Base-by-base conservation (phyloP, 257 asterid genomes). In the Przewalskia tangutica region DNA sequence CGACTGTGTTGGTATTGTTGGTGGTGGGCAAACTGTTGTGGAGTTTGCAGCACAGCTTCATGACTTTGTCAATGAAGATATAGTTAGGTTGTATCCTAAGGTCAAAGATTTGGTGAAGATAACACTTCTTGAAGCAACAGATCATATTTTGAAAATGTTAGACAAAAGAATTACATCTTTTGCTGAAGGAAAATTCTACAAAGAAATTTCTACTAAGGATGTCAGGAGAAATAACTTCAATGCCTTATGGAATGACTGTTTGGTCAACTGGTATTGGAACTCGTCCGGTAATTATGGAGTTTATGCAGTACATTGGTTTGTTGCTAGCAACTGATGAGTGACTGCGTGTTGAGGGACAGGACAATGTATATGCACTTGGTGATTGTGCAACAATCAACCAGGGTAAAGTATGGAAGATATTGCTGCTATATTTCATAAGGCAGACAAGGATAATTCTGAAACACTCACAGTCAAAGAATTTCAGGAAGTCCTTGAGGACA, bases 201-300 rank as follows among this genome's bases (percentile, higher is more conserved):
- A 91, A 86, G 97, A 95, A 78, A 92, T 95, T 82, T 91, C 91
- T 78, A 89, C 93, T 11, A 95, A 93, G 84, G 95, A 89, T 84
- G 79, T 89, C 20, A 95, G 99, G 98, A 70, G 89, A 79, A 40
- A 82, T 90, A 62, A 84, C 94, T 84, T 86, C 93, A 23, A 88
- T 90, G 88, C 97, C 99, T 13, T 95, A 95, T 84, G 99, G 99
- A 66, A 94, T 94, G 99, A 91, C 89, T 89, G 99, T 95, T 77
- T 95, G 99, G 99, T 92, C 99, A 70, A 95, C 99, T 80, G 99
- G 99, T 46, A 95, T 95, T 73, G 99, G 99, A 71, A 92, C 98
- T 82, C 97, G 97, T 76, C 98, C 98, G 55, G 95, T 95, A 75
- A 89, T 95, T 77, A 82, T 85, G 89, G 93, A 94, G 77, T 94